Percentiles rank a stretch among this genome's conserved stretches.
Evolutionary conservation across 2,329 filamentous ascomycete species (phyloP).

Genomic region (Cercospora nicotianae): DNA sequence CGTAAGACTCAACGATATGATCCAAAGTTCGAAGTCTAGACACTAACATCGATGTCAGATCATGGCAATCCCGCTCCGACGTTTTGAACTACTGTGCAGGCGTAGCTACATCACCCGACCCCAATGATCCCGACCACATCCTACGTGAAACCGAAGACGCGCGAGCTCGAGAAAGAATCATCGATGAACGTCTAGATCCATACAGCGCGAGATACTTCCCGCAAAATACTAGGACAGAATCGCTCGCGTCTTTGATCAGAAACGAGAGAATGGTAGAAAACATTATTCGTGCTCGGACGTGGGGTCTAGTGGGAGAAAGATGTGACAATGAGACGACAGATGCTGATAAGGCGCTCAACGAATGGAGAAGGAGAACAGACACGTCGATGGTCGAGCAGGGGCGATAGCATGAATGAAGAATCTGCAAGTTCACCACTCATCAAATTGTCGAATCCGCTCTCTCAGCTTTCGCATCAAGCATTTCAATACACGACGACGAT

Average conservation of each 20-base stretch:
- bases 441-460: not conserved
- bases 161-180: conserved; percentile 67
- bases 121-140: conserved; percentile 76
- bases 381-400: not conserved
- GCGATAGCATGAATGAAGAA: not conserved
- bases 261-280: conserved; percentile 75
- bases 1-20: conserved; percentile 37
- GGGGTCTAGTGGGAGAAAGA: conserved; percentile 73
- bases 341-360: conserved; percentile 61
- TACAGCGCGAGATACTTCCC: conserved; percentile 85
- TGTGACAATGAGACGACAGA: conserved; percentile 65
- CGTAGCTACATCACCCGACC: conserved; percentile 84
- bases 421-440: not conserved
- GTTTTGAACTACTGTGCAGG: conserved; percentile 86
- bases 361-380: conserved; percentile 54
- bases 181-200: conserved; percentile 88
- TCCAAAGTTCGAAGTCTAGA: too few species aligned
- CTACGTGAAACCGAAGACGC: conserved; percentile 69
- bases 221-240: conserved; percentile 75
- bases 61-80: conserved; percentile 80
- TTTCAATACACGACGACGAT: not conserved
- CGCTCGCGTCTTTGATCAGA: conserved; percentile 68
- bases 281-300: conserved; percentile 79
- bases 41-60: conserved; percentile 38
- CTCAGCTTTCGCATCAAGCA: not conserved